These are phyloP conservation scores for Vaccinium macrocarpon DNA, from an alignment of 148 eudicot genomes.

Conservation along the genomic window DNA sequence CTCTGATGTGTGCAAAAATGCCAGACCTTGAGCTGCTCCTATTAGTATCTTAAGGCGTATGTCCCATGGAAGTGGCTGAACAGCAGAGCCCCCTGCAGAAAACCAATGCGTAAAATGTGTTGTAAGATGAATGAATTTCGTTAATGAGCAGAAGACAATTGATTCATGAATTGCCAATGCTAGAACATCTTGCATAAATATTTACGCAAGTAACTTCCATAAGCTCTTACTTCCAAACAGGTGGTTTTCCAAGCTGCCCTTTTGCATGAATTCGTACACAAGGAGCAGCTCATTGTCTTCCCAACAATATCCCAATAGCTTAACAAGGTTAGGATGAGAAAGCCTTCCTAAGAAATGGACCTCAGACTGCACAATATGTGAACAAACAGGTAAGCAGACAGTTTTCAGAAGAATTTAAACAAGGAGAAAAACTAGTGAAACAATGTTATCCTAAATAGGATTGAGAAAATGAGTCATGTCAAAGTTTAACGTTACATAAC, in stretches of 20 bases:
- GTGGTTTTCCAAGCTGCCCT: constrained; percentile 82
- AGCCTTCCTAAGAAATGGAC: constrained; percentile 72
- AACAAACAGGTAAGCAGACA: constrained; percentile 15
- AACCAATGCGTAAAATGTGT: not conserved
- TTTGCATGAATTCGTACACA: constrained; percentile 77
- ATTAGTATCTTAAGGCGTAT: constrained; percentile 62
- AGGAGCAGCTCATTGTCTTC: constrained; percentile 68
- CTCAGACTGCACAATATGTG: constrained; percentile 53
- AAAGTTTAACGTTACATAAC: not conserved
- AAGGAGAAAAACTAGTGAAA: not conserved
- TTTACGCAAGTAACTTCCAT: not conserved
- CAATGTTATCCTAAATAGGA: not conserved
- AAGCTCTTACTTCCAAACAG: constrained; percentile 69
- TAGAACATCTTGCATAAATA: not conserved
- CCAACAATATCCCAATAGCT: constrained; percentile 71
- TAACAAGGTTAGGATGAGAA: constrained; percentile 82
- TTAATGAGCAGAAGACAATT: constrained; percentile 4
- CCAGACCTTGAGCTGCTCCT: constrained; percentile 81
- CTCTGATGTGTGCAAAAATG: constrained; percentile 63
- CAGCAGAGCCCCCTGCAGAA: constrained; percentile 57
- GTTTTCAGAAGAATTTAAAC: not conserved
- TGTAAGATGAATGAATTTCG: not conserved
- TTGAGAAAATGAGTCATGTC: not conserved
- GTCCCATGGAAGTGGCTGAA: constrained; percentile 82
- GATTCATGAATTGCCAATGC: not conserved